Percentiles rank a stretch among this genome's conserved stretches.
These are phyloP conservation scores for Ophiostoma fasciatum DNA, from an alignment of 2,329 filamentous ascomycete species.

Conservation along the genomic window DNA sequence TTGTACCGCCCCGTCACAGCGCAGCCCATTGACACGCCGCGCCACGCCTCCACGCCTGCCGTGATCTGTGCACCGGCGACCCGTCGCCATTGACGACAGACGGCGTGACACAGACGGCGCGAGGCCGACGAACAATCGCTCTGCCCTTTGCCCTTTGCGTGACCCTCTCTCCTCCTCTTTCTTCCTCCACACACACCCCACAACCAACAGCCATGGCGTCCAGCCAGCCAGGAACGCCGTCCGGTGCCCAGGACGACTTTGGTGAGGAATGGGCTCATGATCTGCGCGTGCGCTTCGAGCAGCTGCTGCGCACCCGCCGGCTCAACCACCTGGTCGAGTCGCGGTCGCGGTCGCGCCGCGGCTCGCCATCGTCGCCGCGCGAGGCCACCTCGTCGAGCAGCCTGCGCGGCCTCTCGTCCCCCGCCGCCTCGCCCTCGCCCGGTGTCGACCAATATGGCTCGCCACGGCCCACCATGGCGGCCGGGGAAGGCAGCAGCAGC, in stretches of 20 bases:
- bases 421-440: conserved; percentile 15
- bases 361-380: conserved; percentile 39
- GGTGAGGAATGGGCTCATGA: conserved; percentile 67
- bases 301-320: conserved; percentile 70
- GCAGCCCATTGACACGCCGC: too few relatives aligned
- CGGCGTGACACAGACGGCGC: not conserved
- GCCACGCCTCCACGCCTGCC: too few relatives aligned
- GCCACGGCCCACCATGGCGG: too few relatives aligned
- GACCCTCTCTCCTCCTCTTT: too few relatives aligned
- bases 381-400: conserved; percentile 37
- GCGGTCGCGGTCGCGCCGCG: conserved; percentile 41
- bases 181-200: conserved; percentile 8
- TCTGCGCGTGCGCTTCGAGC: conserved; percentile 71
- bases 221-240: conserved; percentile 11
- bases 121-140: not conserved
- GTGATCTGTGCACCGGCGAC: not conserved
- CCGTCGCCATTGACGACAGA: not conserved
- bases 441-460: too few relatives aligned
- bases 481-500: too few relatives aligned
- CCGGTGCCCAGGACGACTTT: conserved; percentile 25
- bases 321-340: conserved; percentile 69
- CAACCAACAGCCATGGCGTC: conserved; percentile 16
- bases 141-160: not conserved
- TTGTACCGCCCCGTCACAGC: not conserved
- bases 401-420: conserved; percentile 26